These are phyloP conservation scores for Exophiala phaeomuriformis DNA, from an alignment of 2,329 filamentous ascomycete species.

Conservation along the genomic window DNA sequence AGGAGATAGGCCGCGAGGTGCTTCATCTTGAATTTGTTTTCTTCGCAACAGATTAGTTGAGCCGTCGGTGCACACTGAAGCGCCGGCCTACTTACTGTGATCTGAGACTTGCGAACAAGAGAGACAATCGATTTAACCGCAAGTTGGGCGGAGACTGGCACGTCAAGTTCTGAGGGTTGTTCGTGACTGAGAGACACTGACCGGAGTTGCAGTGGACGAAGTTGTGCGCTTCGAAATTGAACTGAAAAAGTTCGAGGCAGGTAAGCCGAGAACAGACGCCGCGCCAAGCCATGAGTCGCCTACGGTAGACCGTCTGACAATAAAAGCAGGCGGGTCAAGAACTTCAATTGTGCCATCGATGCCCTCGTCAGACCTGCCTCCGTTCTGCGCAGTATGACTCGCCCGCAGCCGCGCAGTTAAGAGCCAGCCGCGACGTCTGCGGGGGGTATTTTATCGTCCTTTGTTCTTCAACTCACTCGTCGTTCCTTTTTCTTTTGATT, in stretches of 20 bases:
- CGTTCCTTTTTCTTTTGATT: neutral
- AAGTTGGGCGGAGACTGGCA: conserved; percentile 96
- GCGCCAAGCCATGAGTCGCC: neutral
- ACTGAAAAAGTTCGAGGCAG: conserved; percentile 27
- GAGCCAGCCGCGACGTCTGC: neutral
- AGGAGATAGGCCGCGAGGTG: conserved; percentile 99
- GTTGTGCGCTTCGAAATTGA: conserved; percentile 20
- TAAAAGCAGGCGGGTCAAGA: too few relatives aligned
- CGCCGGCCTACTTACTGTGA: neutral
- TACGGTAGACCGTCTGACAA: neutral
- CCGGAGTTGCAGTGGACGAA: conserved; percentile 4
- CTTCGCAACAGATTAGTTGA: conserved; percentile 16
- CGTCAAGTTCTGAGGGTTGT: conserved; percentile 68
- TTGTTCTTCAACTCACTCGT: neutral
- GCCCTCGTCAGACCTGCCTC: neutral
- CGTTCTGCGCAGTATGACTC: conserved; percentile 1
- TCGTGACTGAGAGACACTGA: conserved; percentile 29
- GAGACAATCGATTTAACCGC: conserved; percentile 99
- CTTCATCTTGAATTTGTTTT: conserved; percentile 74
- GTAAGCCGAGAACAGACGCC: conserved; percentile 5
- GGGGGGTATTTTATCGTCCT: neutral
- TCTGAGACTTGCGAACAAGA: conserved; percentile 41
- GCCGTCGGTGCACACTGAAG: neutral
- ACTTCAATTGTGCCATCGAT: conserved; percentile 3
- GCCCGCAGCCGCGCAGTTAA: neutral